These are phyloP conservation scores for Ashbya aceris DNA, from an alignment of 1,139 yeast genomes.

Conservation along the genomic window DNA sequence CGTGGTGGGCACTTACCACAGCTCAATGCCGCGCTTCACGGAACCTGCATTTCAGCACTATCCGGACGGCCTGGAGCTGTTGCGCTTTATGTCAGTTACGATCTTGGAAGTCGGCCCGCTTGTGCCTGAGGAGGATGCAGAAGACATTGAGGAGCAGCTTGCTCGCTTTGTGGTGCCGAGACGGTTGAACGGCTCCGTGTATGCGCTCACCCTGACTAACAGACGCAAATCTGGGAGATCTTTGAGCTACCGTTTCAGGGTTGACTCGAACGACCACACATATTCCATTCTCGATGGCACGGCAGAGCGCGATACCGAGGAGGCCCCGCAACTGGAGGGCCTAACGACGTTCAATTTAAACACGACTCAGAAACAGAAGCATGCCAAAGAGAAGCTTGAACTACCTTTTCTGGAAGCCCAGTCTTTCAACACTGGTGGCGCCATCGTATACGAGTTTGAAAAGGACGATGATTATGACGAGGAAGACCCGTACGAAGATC, in stretches of 20 bases:
- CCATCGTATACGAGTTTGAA: conserved; percentile 87
- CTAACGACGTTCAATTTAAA: conserved; percentile 81
- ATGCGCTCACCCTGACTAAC: conserved; percentile 47
- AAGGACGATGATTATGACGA: conserved; percentile 86
- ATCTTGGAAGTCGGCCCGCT: conserved; percentile 50
- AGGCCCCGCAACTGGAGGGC: conserved; percentile 44
- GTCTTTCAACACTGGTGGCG: conserved; percentile 69
- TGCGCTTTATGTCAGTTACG: conserved; percentile 64
- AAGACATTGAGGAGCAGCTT: conserved; percentile 38
- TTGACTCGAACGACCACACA: conserved; percentile 45
- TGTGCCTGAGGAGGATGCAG: conserved; percentile 36
- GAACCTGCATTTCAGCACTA: conserved; percentile 31
- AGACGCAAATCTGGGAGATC: conserved; percentile 83
- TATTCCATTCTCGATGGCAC: conserved; percentile 33
- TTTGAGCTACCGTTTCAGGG: conserved; percentile 42
- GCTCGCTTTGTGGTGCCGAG: conserved; percentile 42
- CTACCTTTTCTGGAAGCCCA: conserved; percentile 88
- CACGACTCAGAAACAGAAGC: conserved; percentile 63
- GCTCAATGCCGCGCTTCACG: conserved; percentile 35
- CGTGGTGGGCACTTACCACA: conserved; percentile 55
- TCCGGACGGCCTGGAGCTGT: conserved; percentile 43
- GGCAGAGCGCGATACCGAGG: conserved; percentile 29
- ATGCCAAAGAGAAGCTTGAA: conserved; percentile 76
- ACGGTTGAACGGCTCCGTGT: conserved; percentile 40
- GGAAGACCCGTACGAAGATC: conserved; percentile 96